Evolutionary conservation across 2,329 filamentous ascomycete species (phyloP).

Genomic region (Colletotrichum sp.): DNA sequence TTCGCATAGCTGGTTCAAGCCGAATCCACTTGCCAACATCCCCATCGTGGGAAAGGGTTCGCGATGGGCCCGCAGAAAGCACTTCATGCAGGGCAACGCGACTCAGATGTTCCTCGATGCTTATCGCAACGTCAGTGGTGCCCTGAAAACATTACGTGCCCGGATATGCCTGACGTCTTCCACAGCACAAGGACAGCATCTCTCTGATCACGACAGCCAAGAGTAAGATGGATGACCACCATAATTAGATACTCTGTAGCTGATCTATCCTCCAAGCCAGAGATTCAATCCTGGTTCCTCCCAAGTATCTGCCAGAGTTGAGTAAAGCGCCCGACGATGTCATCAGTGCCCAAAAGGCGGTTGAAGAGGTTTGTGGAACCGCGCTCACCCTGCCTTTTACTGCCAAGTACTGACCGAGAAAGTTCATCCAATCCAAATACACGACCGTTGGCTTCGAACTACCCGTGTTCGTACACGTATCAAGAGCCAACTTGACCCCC

Average conservation of each 20-base stretch:
- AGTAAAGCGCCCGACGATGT: background rate
- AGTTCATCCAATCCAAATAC: background rate
- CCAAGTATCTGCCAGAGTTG: background rate
- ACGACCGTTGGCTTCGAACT: background rate
- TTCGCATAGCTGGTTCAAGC: background rate
- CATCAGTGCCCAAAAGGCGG: background rate
- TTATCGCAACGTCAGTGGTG: background rate
- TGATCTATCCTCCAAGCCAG: background rate
- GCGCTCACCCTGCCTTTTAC: background rate
- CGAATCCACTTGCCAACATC: background rate
- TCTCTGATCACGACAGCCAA: background rate
- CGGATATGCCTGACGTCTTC: background rate
- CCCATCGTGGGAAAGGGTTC: background rate
- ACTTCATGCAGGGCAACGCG: background rate
- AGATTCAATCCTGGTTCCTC: background rate
- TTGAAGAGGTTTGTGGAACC: background rate
- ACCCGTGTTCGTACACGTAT: background rate
- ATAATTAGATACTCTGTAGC: accelerated
- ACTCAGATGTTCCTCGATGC: background rate
- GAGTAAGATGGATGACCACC: background rate
- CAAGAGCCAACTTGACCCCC: background rate
- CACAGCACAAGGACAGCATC: background rate
- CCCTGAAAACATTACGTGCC: accelerated
- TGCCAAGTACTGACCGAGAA: background rate
- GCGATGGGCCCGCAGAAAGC: background rate